Percentiles rank a stretch among this genome's conserved stretches.
Evolutionary conservation across 306 rosid genomes (phyloP).

Genomic region (Trifolium fragiferum): DNA sequence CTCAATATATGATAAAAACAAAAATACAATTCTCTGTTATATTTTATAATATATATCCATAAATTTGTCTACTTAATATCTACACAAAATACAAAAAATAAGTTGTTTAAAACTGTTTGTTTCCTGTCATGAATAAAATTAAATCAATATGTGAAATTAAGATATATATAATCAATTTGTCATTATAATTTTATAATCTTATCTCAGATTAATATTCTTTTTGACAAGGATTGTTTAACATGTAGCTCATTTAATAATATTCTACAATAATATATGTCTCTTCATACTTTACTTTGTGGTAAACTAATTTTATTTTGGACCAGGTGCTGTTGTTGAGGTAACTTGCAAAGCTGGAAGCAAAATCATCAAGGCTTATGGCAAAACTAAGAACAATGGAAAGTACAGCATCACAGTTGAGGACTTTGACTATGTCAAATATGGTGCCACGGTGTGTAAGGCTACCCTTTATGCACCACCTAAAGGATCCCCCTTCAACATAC

Average conservation of each 20-base stretch:
- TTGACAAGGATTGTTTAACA: conserved; percentile 1
- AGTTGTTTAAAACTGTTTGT: neutral
- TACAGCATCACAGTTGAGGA: conserved; percentile 61
- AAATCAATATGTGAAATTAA: neutral
- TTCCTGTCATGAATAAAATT: neutral
- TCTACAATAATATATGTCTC: neutral
- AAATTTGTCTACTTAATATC: neutral
- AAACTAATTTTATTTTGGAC: neutral
- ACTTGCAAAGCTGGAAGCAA: conserved; percentile 70
- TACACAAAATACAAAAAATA: neutral
- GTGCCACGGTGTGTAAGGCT: conserved; percentile 68
- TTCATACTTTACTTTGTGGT: neutral
- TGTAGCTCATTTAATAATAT: neutral
- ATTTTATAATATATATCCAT: neutral
- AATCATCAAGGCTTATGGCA: conserved; percentile 70
- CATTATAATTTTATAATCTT: neutral
- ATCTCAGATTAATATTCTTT: neutral
- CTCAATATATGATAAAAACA: no score
- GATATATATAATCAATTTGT: neutral
- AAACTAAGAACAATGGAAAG: conserved; percentile 83
- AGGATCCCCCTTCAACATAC: conserved; percentile 68
- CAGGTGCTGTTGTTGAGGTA: conserved; percentile 87
- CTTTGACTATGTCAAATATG: conserved; percentile 69
- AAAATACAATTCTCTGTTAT: neutral
- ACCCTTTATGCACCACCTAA: conserved; percentile 75